Evolutionary conservation across 148 eudicot genomes (phyloP).

Genomic region (Heliamphora exappendiculata): DNA sequence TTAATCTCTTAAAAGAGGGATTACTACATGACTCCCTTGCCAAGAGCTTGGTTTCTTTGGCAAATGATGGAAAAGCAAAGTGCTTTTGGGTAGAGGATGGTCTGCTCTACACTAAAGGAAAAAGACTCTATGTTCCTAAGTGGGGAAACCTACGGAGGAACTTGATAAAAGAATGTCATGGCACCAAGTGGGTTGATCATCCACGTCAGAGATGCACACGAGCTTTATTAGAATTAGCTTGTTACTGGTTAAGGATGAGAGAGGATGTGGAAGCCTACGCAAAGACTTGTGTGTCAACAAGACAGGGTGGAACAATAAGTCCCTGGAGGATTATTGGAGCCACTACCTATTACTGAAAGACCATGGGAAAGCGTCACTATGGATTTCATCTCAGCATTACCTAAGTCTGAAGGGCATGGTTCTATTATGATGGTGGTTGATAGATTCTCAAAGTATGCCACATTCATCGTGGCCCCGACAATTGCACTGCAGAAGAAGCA

Average conservation of each 20-base stretch:
- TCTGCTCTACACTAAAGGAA: background rate
- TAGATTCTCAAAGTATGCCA: background rate
- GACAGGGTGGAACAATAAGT: background rate
- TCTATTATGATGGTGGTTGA: background rate
- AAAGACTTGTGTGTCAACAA: background rate
- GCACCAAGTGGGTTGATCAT: constrained; percentile 2
- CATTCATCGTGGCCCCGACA: background rate
- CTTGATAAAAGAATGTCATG: background rate
- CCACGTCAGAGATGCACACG: background rate
- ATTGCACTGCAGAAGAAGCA: background rate
- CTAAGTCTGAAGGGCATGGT: background rate
- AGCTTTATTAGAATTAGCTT: background rate
- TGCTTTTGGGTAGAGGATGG: constrained; percentile 5
- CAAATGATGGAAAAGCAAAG: background rate
- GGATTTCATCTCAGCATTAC: background rate
- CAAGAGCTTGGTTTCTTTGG: background rate
- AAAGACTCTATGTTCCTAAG: background rate
- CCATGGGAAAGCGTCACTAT: background rate
- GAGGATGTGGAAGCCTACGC: constrained; percentile 1
- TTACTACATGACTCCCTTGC: background rate
- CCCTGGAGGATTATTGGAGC: background rate
- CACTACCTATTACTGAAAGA: background rate
- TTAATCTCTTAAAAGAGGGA: background rate
- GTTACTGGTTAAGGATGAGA: constrained; percentile 3
- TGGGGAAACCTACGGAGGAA: background rate